These are phyloP conservation scores for Thielaviopsis musarum DNA, from an alignment of 2,329 filamentous ascomycete species.

Conservation along the genomic window DNA sequence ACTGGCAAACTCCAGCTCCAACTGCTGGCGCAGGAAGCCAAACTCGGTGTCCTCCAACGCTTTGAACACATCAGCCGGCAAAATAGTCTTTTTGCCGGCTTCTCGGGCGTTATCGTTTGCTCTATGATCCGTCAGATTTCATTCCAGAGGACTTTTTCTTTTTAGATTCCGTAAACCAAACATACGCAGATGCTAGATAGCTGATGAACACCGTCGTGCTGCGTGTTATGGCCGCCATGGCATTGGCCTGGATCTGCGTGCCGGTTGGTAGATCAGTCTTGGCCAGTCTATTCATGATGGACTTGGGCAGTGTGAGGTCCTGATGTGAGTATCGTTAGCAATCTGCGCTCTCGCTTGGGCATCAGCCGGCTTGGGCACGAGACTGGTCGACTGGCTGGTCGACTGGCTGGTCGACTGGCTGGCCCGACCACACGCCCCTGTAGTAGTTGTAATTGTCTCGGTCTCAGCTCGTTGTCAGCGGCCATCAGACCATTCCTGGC, in stretches of 20 bases:
- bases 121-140: slow-evolving; percentile 24
- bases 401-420: neutral
- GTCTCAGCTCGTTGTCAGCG: too few species aligned
- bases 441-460: too few species aligned
- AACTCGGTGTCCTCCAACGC: slow-evolving; percentile 66
- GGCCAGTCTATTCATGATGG: slow-evolving; percentile 62
- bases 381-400: neutral
- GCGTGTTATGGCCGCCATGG: slow-evolving; percentile 62
- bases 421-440: neutral
- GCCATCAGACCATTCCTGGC: too few species aligned
- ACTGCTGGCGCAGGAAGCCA: slow-evolving; percentile 46
- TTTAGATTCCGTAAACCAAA: slow-evolving; percentile 12
- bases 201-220: slow-evolving; percentile 73
- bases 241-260: slow-evolving; percentile 71
- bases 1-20: slow-evolving; percentile 67
- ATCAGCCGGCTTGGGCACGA: neutral
- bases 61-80: slow-evolving; percentile 57
- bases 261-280: slow-evolving; percentile 68
- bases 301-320: slow-evolving; percentile 65
- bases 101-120: slow-evolving; percentile 54
- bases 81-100: slow-evolving; percentile 62
- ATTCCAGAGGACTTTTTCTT: neutral
- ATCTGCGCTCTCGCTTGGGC: neutral
- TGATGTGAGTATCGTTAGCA: slow-evolving; percentile 18
- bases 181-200: slow-evolving; percentile 59